Conservation (phyloP, 768 basidiomycete species). For the Dioszegia crocea region DNA sequence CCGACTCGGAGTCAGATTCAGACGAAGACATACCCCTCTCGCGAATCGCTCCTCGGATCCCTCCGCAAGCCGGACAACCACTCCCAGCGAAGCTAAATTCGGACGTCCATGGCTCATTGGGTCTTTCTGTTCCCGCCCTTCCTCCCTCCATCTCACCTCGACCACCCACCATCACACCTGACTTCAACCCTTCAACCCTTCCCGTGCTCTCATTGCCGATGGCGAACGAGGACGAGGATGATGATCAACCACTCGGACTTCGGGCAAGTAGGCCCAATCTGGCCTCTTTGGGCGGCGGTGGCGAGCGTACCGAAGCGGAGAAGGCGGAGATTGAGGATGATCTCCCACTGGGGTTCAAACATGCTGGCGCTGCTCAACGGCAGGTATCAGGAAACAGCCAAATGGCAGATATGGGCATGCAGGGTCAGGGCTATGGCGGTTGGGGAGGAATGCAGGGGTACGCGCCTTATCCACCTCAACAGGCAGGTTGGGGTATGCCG, state of each 20-base stretch:
- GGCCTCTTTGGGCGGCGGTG: too few relatives aligned
- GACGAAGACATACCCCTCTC: constrained; percentile 42
- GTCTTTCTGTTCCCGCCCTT: constrained; percentile 5
- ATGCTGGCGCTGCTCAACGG: constrained; percentile 15
- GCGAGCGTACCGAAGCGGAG: neutral
- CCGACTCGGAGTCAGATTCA: constrained; percentile 20
- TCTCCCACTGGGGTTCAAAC: constrained; percentile 41
- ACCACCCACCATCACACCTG: constrained; percentile 3
- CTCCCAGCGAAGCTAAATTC: neutral
- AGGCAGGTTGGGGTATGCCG: neutral
- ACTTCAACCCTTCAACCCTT: neutral
- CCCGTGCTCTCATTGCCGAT: constrained; percentile 3
- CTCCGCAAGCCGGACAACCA: neutral
- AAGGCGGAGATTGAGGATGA: constrained; percentile 37
- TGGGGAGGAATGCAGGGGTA: neutral
- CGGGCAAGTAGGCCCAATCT: constrained; percentile 12
- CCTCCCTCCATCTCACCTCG: constrained; percentile 8
- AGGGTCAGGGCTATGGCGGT: neutral
- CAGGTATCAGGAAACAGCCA: neutral
- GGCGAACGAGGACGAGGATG: constrained; percentile 34
- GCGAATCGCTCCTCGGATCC: constrained; percentile 17
- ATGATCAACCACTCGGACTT: constrained; percentile 41
- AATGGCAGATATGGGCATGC: neutral
- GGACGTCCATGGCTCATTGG: constrained; percentile 5
- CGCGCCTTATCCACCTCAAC: neutral